Evolutionary conservation across 306 rosid species (phyloP).

Genomic region (Quercus bicolor): DNA sequence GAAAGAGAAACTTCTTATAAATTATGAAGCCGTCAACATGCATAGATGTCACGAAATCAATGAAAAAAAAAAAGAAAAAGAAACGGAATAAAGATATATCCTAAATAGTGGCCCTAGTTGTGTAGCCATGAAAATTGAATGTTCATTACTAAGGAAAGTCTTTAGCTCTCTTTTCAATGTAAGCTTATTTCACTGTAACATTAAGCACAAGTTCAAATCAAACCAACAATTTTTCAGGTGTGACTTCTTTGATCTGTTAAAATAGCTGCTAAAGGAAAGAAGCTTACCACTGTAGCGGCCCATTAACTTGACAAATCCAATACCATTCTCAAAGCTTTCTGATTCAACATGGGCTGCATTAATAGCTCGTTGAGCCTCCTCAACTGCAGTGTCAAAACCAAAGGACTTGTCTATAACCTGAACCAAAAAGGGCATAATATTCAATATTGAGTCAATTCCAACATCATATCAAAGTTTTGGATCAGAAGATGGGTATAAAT

Average conservation of each 20-base stretch:
- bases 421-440: constrained; percentile 1
- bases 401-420: constrained; percentile 62
- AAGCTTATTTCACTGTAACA: no score
- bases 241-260: neutral
- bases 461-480: neutral
- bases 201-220: neutral
- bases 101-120: no score
- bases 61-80: no score
- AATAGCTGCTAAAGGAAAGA: neutral
- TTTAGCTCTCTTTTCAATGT: no score
- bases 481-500: neutral
- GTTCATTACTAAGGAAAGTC: neutral
- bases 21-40: no score
- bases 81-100: no score
- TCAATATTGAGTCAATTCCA: neutral
- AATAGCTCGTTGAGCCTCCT: constrained; percentile 64
- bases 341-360: constrained; percentile 73
- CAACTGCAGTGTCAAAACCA: constrained; percentile 60
- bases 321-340: constrained; percentile 63
- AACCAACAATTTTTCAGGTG: neutral
- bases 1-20: no score
- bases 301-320: constrained; percentile 76
- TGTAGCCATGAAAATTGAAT: no score
- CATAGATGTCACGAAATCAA: no score
- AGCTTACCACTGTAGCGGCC: constrained; percentile 69